Evolutionary conservation across 2,329 filamentous ascomycete species (phyloP).

Genomic region (Aspergillus calidoustus): DNA sequence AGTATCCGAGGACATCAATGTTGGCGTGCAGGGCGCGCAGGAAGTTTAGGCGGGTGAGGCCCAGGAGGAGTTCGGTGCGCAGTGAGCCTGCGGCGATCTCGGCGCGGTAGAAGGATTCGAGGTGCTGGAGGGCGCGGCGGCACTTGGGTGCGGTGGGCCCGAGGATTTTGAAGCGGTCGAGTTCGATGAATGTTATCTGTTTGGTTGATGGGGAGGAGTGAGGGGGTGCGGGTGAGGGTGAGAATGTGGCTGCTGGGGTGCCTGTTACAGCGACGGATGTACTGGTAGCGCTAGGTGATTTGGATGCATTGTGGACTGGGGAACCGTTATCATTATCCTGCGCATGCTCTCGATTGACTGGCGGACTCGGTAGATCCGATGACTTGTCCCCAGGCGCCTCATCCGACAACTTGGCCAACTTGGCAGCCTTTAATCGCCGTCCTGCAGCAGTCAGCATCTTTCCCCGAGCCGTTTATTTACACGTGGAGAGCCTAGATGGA

Average conservation of each 20-base stretch:
- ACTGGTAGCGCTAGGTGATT: too few species aligned
- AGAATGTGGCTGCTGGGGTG: too few species aligned
- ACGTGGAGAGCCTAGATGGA: too few species aligned
- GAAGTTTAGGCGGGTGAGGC: conserved; percentile 21
- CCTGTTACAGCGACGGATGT: too few species aligned
- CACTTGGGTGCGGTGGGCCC: neutral
- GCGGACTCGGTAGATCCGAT: neutral
- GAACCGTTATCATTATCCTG: too few species aligned
- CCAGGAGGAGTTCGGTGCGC: conserved; percentile 17
- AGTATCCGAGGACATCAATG: conserved; percentile 17
- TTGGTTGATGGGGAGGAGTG: too few species aligned
- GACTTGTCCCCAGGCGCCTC: neutral
- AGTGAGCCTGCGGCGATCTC: neutral
- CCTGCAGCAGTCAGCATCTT: neutral
- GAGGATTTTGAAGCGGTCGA: neutral
- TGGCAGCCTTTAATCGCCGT: neutral
- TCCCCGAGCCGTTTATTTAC: neutral
- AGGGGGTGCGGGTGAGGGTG: too few species aligned
- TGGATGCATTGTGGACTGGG: too few species aligned
- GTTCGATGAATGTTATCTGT: neutral
- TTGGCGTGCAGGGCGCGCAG: conserved; percentile 21
- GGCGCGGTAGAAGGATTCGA: conserved; percentile 7
- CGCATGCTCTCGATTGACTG: too few species aligned
- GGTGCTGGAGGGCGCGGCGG: neutral
- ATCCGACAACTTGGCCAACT: neutral